These are phyloP conservation scores for Lentinus polychrous DNA, from an alignment of 1,284 basidiomycete genomes.

Conservation along the genomic window DNA sequence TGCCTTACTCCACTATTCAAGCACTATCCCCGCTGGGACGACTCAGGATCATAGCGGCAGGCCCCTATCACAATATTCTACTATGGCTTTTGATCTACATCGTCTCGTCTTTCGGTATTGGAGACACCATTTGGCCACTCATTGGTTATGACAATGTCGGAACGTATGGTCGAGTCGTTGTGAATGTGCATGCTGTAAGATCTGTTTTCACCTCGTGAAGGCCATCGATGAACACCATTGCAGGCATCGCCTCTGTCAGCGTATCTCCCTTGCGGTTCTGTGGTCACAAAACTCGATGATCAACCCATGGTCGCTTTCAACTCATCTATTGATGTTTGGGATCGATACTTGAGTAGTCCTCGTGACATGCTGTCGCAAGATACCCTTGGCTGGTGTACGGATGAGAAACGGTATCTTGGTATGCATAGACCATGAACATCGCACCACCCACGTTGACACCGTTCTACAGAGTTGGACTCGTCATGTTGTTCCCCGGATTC, in stretches of 20 bases:
- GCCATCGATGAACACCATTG: neutral
- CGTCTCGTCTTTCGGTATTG: constrained; percentile 6
- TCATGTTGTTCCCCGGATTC: constrained; percentile 8
- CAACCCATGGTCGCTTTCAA: constrained; percentile 26
- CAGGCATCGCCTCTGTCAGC: constrained; percentile 50
- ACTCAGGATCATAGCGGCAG: constrained; percentile 53
- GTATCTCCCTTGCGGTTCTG: constrained; percentile 43
- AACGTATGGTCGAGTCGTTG: constrained; percentile 41
- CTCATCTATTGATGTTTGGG: constrained; percentile 36
- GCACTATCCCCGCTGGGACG: constrained; percentile 34
- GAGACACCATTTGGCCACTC: constrained; percentile 23
- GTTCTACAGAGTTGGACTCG: constrained; percentile 14
- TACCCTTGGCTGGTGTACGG: constrained; percentile 55
- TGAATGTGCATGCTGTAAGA: constrained; percentile 28
- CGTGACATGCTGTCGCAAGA: neutral
- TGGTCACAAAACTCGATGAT: constrained; percentile 59
- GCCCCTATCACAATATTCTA: constrained; percentile 60
- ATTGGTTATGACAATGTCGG: constrained; percentile 47
- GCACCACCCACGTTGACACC: too few species aligned
- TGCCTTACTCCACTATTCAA: constrained; percentile 38
- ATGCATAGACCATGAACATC: neutral
- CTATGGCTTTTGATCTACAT: constrained; percentile 17
- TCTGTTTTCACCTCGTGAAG: neutral
- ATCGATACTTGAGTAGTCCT: constrained; percentile 29
- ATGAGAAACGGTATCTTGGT: constrained; percentile 27